Conservation (phyloP, 305 asterid species). For the Striga hermonthica region DNA sequence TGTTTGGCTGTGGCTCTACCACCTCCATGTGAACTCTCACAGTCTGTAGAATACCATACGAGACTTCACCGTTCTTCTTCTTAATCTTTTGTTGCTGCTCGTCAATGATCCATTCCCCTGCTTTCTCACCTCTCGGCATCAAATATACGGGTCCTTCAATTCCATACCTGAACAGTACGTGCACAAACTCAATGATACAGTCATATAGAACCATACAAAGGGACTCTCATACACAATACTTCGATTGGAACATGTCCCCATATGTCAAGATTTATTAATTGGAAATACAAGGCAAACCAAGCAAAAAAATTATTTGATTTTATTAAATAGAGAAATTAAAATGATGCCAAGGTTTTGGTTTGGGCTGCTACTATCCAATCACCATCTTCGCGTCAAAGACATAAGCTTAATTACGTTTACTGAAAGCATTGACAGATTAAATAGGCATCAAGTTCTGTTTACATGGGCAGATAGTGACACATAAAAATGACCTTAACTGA, state of each 20-base stretch:
- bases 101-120: slow-evolving; percentile 70
- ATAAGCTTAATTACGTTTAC: background rate
- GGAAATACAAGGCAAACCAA: too few species aligned
- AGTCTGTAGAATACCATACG: slow-evolving; percentile 76
- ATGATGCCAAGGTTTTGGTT: background rate
- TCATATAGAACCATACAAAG: background rate
- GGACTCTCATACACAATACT: background rate
- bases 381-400: slow-evolving; percentile 13
- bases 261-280: background rate
- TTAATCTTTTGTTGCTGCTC: slow-evolving; percentile 78
- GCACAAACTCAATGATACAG: background rate
- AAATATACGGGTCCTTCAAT: slow-evolving; percentile 93
- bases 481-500: slow-evolving; percentile 8
- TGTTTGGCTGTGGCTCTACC: slow-evolving; percentile 87
- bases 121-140: slow-evolving; percentile 54
- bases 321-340: background rate
- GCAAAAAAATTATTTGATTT: too few species aligned
- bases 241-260: background rate
- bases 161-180: slow-evolving; percentile 59
- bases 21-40: slow-evolving; percentile 88
- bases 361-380: background rate
- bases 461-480: slow-evolving; percentile 1
- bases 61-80: slow-evolving; percentile 48
- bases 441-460: slow-evolving; percentile 7
- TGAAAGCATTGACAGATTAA: background rate